phyloP scores from a whole-genome alignment of 495 filamentous ascomycete genomes.

The Xylaria telfairii region DNA sequence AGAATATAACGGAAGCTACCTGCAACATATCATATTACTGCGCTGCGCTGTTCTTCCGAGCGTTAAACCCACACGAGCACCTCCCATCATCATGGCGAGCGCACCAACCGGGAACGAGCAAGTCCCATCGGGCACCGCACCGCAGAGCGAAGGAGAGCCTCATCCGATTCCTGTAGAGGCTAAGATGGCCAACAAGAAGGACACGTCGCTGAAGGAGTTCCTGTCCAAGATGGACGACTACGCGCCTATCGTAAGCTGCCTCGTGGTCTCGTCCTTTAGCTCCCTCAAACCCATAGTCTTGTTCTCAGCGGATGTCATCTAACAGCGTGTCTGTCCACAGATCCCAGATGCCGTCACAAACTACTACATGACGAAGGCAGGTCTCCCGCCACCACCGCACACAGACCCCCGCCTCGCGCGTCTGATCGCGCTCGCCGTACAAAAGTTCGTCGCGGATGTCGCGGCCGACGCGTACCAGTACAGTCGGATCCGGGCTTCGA shows the following conservation, averaged over 20 bases:
- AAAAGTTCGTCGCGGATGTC: conserved; percentile 97
- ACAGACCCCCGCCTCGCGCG: conserved; percentile 88
- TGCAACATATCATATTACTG: neutral
- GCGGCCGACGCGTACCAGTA: conserved; percentile 98
- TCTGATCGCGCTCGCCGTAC: conserved; percentile 91
- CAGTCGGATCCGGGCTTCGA: conserved; percentile 88
- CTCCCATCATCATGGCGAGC: conserved; percentile 31
- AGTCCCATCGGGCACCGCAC: conserved; percentile 31
- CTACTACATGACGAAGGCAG: conserved; percentile 95
- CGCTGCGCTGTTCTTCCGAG: neutral
- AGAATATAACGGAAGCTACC: neutral
- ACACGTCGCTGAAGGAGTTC: conserved; percentile 89
- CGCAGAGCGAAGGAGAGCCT: conserved; percentile 32
- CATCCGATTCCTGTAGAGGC: conserved; percentile 38
- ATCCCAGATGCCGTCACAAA: conserved; percentile 97
- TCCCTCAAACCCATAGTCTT: neutral
- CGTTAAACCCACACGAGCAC: neutral
- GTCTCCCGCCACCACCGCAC: conserved; percentile 85
- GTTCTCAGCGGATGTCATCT: neutral
- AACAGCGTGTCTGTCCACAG: conserved; percentile 51
- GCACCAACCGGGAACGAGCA: conserved; percentile 39
- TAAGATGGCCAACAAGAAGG: conserved; percentile 75
- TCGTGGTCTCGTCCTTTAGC: neutral
- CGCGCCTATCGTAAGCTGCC: conserved; percentile 82
- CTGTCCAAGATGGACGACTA: conserved; percentile 97